Percentiles rank a stretch among this genome's conserved stretches.
These are phyloP conservation scores for Pseudopithomyces chartarum DNA, from an alignment of 2,329 filamentous ascomycete genomes.

Conservation along the genomic window DNA sequence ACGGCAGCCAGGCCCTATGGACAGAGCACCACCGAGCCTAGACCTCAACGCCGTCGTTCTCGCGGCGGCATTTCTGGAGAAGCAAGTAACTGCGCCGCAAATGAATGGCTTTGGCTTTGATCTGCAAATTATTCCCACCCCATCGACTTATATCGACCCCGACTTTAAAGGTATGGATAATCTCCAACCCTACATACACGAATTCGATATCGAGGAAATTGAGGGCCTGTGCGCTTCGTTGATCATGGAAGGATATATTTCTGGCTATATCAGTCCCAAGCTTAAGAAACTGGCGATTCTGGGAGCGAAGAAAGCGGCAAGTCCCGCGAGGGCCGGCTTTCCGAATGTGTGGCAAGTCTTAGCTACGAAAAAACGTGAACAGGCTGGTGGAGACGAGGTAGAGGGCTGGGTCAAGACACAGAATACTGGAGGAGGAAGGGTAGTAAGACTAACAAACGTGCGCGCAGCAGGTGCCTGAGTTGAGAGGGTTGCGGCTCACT, in stretches of 20 bases:
- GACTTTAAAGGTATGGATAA: constrained; percentile 49
- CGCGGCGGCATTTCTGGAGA: constrained; percentile 69
- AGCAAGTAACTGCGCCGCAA: constrained; percentile 45
- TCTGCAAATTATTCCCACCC: constrained; percentile 59
- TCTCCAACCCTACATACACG: constrained; percentile 32
- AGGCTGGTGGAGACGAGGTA: constrained; percentile 59
- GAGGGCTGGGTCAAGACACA: constrained; percentile 72
- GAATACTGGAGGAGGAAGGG: constrained; percentile 49
- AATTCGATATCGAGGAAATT: constrained; percentile 66
- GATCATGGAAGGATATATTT: constrained; percentile 78
- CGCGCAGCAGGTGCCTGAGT: constrained; percentile 48
- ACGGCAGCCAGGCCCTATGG: constrained; percentile 62
- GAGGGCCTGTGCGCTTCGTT: constrained; percentile 78
- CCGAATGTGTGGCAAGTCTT: constrained; percentile 75
- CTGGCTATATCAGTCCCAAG: constrained; percentile 81
- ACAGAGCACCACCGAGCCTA: constrained; percentile 72
- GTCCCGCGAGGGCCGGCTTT: constrained; percentile 72
- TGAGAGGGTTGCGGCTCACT: not conserved
- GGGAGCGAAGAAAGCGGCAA: constrained; percentile 64
- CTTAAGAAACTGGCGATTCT: constrained; percentile 80
- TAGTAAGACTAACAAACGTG: constrained; percentile 62
- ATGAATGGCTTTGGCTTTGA: constrained; percentile 42
- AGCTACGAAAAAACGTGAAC: constrained; percentile 55
- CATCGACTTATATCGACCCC: constrained; percentile 47
- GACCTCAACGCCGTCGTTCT: constrained; percentile 71